A percentile compares a stretch with the other conserved stretches of the same genome.
Conservation (phyloP, 2,329 filamentous ascomycete genomes). For the Colletotrichum chrysophilum region DNA sequence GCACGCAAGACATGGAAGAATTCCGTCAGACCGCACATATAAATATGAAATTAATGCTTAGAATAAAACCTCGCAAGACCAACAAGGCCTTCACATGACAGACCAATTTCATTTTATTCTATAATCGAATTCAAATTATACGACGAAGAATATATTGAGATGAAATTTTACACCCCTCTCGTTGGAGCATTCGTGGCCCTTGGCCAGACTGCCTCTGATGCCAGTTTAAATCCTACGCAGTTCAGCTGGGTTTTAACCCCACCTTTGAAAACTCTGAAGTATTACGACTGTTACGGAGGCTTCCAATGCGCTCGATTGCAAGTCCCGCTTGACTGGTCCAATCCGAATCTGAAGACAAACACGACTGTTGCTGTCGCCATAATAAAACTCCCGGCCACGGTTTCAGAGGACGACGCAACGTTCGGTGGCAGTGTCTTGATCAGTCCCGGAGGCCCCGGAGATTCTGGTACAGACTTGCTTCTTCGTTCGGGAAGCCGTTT, state of each 20-base stretch:
- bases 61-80: neutral
- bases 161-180: neutral
- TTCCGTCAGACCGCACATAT: fast-evolving
- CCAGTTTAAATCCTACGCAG: neutral
- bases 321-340: constrained; percentile 47
- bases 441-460: constrained; percentile 43
- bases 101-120: fast-evolving
- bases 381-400: constrained; percentile 34
- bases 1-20: neutral
- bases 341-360: constrained; percentile 12
- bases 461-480: constrained; percentile 33
- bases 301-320: constrained; percentile 45
- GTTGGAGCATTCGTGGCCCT: neutral
- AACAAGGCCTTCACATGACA: neutral
- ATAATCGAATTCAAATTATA: neutral
- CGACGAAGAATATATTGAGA: neutral
- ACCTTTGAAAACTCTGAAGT: constrained; percentile 38
- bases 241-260: constrained; percentile 41
- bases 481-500: constrained; percentile 21
- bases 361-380: constrained; percentile 36
- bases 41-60: neutral
- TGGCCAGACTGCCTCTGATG: neutral
- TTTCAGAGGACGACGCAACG: constrained; percentile 30
- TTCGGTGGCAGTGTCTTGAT: constrained; percentile 39
- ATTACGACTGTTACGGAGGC: constrained; percentile 41